These are phyloP conservation scores for Glomus cerebriforme DNA, from an alignment of 192 early-diverging fungal species.

Conservation along the genomic window DNA sequence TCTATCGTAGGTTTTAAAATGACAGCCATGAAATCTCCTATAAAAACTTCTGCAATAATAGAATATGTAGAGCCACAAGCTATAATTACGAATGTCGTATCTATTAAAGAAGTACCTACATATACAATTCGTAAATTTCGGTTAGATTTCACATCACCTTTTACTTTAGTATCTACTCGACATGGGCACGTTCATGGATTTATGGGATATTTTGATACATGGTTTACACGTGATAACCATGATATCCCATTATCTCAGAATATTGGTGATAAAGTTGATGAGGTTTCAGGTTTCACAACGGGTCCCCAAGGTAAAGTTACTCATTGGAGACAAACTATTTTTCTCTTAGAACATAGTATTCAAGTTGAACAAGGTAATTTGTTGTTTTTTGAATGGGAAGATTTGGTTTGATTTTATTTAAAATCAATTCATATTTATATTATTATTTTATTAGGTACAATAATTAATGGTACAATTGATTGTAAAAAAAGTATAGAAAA, in stretches of 20 bases:
- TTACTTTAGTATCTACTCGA: conserved; percentile 71
- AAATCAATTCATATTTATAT: neutral
- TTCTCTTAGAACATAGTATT: conserved; percentile 83
- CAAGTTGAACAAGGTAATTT: conserved; percentile 50
- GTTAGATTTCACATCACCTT: conserved; percentile 81
- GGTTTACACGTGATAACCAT: conserved; percentile 48
- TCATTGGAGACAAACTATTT: conserved; percentile 99
- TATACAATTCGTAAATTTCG: conserved; percentile 90
- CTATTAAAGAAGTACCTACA: conserved; percentile 75
- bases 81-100: conserved; percentile 75
- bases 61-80: conserved; percentile 90
- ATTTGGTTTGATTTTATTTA: no score
- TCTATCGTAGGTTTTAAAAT: conserved; percentile 93
- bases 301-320: conserved; percentile 83
- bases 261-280: conserved; percentile 37
- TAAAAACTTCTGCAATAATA: conserved; percentile 90
- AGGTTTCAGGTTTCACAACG: conserved; percentile 47
- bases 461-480: conserved; percentile 66
- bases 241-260: conserved; percentile 9
- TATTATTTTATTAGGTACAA: conserved; percentile 12
- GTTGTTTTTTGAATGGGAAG: neutral
- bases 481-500: conserved; percentile 76
- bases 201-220: conserved; percentile 96
- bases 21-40: conserved; percentile 87
- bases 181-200: conserved; percentile 93